Conservation (phyloP, 345 rosid genomes). For the Euclidium syriacum region DNA sequence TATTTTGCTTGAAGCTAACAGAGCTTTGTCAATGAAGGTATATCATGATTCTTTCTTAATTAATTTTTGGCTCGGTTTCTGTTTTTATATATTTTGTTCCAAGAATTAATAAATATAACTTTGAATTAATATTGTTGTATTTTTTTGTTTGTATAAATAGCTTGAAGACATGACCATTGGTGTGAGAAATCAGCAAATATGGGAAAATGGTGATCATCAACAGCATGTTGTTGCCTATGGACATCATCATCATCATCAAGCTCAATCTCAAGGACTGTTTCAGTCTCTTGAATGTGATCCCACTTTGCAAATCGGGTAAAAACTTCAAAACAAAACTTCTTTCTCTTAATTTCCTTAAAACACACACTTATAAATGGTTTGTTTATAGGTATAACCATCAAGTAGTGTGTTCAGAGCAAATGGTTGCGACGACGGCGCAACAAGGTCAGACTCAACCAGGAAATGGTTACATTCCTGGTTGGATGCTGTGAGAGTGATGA, state of each 20-base stretch:
- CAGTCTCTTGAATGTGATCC: constrained; percentile 90
- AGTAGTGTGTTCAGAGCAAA: constrained; percentile 65
- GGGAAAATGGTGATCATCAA: constrained; percentile 68
- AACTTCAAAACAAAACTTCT: too few species aligned
- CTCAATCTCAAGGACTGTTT: constrained; percentile 65
- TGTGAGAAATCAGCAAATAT: constrained; percentile 50
- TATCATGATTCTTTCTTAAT: too few species aligned
- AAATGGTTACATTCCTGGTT: constrained; percentile 86
- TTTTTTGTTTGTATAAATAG: too few species aligned
- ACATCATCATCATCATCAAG: constrained; percentile 64
- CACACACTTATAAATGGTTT: too few species aligned
- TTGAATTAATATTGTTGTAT: neutral
- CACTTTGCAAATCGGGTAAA: constrained; percentile 92
- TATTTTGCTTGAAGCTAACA: constrained; percentile 74
- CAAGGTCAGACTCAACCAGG: constrained; percentile 54
- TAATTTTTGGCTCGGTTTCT: too few species aligned
- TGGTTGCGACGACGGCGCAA: constrained; percentile 41
- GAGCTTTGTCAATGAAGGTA: constrained; percentile 84
- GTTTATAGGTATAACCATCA: constrained; percentile 51
- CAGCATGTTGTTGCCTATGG: constrained; percentile 55
- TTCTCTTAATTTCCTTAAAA: too few species aligned
- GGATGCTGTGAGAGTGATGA: constrained; percentile 69
- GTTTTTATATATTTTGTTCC: too few species aligned
- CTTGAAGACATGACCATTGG: constrained; percentile 82
- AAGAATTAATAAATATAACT: neutral